phyloP scores from a whole-genome alignment of 2,329 filamentous ascomycete species.

The Alternaria sp. region DNA sequence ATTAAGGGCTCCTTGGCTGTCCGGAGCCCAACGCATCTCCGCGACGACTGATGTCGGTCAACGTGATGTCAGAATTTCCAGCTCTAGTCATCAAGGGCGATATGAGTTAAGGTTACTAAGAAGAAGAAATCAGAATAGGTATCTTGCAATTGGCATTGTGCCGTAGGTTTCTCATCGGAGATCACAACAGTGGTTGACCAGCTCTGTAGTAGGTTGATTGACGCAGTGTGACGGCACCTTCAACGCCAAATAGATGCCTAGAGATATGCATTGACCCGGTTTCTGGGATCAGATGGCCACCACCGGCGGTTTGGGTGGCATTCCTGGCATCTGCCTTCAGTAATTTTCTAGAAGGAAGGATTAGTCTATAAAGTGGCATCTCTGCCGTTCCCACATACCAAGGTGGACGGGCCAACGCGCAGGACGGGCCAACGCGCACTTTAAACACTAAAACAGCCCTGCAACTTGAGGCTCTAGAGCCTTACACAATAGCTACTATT shows the following conservation, averaged over 20 bases:
- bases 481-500: too few relatives aligned
- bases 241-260: constrained; percentile 4
- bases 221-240: constrained; percentile 1
- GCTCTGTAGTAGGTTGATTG: constrained; percentile 2
- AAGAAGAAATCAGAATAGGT: not conserved
- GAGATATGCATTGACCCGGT: not conserved
- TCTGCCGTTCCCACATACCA: constrained; percentile 29
- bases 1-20: constrained; percentile 27
- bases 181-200: not conserved
- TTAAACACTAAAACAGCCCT: too few relatives aligned
- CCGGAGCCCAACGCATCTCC: constrained; percentile 1
- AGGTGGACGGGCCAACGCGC: not conserved
- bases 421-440: too few relatives aligned
- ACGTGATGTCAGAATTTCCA: not conserved
- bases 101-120: constrained; percentile 5
- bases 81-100: constrained; percentile 18
- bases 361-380: constrained; percentile 14
- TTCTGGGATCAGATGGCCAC: constrained; percentile 1
- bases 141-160: not conserved
- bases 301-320: constrained; percentile 8
- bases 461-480: too few relatives aligned
- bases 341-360: constrained; percentile 37
- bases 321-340: constrained; percentile 24
- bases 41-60: not conserved
- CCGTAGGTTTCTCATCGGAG: not conserved